Evolutionary conservation across 2,329 filamentous ascomycete genomes (phyloP).

Genomic region (Ceratocystis papillata): DNA sequence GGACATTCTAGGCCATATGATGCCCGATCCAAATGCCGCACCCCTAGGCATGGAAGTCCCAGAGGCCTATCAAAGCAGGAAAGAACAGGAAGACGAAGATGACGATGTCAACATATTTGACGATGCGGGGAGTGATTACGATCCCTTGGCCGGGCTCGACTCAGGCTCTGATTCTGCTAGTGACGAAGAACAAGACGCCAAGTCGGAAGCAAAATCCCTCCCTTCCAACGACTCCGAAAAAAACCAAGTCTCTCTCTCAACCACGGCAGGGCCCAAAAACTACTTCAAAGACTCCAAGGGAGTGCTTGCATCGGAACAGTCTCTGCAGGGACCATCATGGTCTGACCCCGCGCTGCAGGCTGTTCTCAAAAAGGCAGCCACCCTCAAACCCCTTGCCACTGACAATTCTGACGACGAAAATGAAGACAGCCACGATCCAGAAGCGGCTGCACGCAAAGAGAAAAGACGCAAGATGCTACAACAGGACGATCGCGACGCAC

Average conservation of each 20-base stretch:
- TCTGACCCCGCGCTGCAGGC: conserved; percentile 70
- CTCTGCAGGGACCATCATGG: conserved; percentile 44
- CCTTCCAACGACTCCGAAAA: background rate
- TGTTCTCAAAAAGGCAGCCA: conserved; percentile 73
- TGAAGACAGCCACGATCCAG: conserved; percentile 29
- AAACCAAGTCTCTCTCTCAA: conserved; percentile 34
- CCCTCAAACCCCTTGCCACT: conserved; percentile 43
- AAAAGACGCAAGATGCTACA: conserved; percentile 65
- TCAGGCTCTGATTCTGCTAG: conserved; percentile 34
- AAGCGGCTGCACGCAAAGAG: conserved; percentile 49
- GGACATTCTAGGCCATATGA: conserved; percentile 32
- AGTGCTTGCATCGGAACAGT: conserved; percentile 43
- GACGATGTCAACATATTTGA: conserved; percentile 56
- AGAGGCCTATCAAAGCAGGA: conserved; percentile 43
- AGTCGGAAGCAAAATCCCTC: conserved; percentile 24
- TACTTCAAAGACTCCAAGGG: conserved; percentile 54
- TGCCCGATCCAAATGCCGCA: conserved; percentile 45
- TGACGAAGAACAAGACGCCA: conserved; percentile 32
- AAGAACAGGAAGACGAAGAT: conserved; percentile 39
- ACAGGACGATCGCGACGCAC: conserved; percentile 64
- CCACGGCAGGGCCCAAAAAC: conserved; percentile 38
- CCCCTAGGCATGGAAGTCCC: conserved; percentile 57
- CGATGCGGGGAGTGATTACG: conserved; percentile 54
- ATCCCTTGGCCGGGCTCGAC: conserved; percentile 51
- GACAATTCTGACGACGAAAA: conserved; percentile 32